These are phyloP conservation scores for Meripilus lineatus DNA, from an alignment of 1,284 basidiomycete genomes.

Conservation along the genomic window DNA sequence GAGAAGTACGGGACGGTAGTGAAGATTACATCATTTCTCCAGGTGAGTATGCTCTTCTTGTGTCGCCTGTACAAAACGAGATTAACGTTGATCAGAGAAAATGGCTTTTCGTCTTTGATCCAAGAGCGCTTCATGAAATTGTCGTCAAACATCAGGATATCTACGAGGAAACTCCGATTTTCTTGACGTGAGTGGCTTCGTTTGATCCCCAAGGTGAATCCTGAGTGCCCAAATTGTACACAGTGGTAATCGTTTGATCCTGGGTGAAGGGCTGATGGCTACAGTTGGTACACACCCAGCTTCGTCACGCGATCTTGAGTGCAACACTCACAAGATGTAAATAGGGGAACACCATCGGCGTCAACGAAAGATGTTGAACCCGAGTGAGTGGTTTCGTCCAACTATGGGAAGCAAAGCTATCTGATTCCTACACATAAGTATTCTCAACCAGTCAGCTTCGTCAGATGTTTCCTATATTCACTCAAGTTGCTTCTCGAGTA, in stretches of 20 bases:
- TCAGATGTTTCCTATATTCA: background rate
- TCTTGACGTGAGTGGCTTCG: background rate
- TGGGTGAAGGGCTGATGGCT: constrained; percentile 1
- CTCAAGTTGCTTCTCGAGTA: background rate
- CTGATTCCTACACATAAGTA: too few relatives aligned
- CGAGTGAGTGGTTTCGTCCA: background rate
- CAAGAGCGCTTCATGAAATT: constrained; percentile 1
- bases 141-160: constrained; percentile 6
- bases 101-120: constrained; percentile 5
- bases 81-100: background rate
- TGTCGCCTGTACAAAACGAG: background rate
- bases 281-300: background rate
- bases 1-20: constrained; percentile 3
- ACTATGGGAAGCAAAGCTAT: too few relatives aligned
- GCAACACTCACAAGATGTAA: background rate
- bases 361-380: constrained; percentile 4
- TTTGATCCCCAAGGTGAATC: background rate
- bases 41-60: background rate
- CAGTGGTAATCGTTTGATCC: background rate
- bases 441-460: background rate
- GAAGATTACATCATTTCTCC: background rate
- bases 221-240: background rate
- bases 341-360: background rate
- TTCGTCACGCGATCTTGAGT: too few relatives aligned
- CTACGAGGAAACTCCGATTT: constrained; percentile 4